Base-by-base conservation (phyloP, 2,329 filamentous ascomycete genomes). In the Cercospora sp. region DNA sequence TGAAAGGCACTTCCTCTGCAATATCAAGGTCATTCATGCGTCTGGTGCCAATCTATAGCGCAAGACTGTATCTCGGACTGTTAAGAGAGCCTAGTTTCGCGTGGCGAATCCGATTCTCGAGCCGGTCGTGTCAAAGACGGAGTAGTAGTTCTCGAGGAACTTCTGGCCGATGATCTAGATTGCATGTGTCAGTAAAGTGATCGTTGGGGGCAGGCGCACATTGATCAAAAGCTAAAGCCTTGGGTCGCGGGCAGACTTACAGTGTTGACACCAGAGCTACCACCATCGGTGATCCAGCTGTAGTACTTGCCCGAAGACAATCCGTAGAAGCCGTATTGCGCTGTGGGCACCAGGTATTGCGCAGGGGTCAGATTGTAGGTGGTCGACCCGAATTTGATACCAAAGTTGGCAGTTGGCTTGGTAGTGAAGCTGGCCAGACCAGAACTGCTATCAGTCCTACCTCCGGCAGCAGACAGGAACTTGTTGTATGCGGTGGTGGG, bases 401-500 rank as follows among this genome's bases (percentile, higher is more conserved):
- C 57, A 45, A 72, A 70, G 66, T 72, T 70, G 18, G 7, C 26
- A 5, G 68, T 69, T 7, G 70, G 70, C 64, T 68, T 68, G 33
- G 53, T 70, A 20, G 31, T 70, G 64, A 67, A 72, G 3, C 61
- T 31, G 3, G 70, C 70, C 28, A 72, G 70, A 55, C 70, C 70
- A 30, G 70, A 70, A 65, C n/a, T 69, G 68, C 63, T 68, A 65
- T 73, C 72, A 28, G 69, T 72, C 1, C 7, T 51, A n/a, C 70
- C 70, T 23, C 72, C 69, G 23, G 64, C 59, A n/a, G 68, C 68
- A n/a, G 65, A 68, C 20, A 69, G 61, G 68, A 72, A 73, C 16
- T 64, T 65, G 64, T 68, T 71, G 64, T 72, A 69, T 10, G 82
- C 69, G 1, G 67, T 63, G 2, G 75, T 70, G 0, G 82, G 82